Conservation (phyloP, 768 basidiomycete species). For the Clathrus columnatus region DNA sequence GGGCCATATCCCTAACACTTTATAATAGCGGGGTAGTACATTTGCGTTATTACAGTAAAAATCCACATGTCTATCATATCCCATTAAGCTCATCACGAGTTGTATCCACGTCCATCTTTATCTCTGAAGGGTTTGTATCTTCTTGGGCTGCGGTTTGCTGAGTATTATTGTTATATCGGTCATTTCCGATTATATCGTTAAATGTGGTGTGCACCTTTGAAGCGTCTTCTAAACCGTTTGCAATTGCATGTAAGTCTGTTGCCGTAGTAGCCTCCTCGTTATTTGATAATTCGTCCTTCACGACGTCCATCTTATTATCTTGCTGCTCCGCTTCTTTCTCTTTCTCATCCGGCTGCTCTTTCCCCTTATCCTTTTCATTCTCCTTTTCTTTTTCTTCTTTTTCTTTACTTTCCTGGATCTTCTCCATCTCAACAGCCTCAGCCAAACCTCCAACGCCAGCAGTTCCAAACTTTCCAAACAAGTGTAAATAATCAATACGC, state of each 20-base stretch:
- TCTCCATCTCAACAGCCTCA: slow-evolving; percentile 28
- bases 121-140: too few species aligned
- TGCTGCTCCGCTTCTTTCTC: neutral
- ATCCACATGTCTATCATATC: too few species aligned
- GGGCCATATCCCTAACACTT: too few species aligned
- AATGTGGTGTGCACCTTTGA: too few species aligned
- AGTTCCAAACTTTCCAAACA: slow-evolving; percentile 76
- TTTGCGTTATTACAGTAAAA: too few species aligned
- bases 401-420: slow-evolving; percentile 25
- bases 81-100: too few species aligned
- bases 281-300: neutral
- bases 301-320: neutral
- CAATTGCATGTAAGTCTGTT: too few species aligned
- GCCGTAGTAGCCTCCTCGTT: neutral
- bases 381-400: slow-evolving; percentile 31
- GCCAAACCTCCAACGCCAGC: slow-evolving; percentile 54
- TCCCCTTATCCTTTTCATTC: slow-evolving; percentile 30
- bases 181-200: too few species aligned
- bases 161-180: too few species aligned
- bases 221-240: neutral
- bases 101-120: too few species aligned
- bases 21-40: too few species aligned
- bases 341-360: slow-evolving; percentile 17
- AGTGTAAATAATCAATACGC: slow-evolving; percentile 61
- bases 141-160: too few species aligned